These are phyloP conservation scores for Nymphaea colorata DNA, from an alignment of 164 flowering plant species.

Conservation along the genomic window DNA sequence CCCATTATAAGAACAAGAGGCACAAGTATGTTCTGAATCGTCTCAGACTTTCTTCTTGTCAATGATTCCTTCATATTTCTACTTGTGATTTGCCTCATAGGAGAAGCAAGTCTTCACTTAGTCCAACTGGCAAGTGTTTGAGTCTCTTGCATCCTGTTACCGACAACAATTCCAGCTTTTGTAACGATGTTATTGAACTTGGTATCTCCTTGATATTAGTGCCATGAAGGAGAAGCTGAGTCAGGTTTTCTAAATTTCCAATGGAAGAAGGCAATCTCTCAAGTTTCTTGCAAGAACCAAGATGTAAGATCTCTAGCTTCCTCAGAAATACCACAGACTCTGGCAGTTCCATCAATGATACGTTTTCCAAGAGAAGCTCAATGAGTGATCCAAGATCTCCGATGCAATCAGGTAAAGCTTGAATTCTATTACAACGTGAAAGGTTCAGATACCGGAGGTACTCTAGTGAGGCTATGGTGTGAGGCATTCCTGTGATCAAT, in stretches of 20 bases:
- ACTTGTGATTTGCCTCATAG: too few relatives aligned
- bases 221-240: neutral
- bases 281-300: neutral
- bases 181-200: neutral
- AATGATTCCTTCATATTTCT: too few relatives aligned
- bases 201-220: neutral
- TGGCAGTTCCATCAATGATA: neutral
- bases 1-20: too few relatives aligned
- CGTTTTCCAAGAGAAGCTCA: neutral
- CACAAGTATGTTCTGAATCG: too few relatives aligned
- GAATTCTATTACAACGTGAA: neutral
- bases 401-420: neutral
- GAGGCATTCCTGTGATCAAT: neutral
- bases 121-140: too few relatives aligned
- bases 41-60: too few relatives aligned
- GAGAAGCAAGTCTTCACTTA: too few relatives aligned
- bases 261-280: neutral
- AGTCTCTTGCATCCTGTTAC: neutral
- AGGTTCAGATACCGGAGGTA: neutral
- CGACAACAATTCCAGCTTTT: neutral
- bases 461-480: neutral
- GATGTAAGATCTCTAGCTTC: neutral
- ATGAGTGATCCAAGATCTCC: neutral
- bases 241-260: neutral
- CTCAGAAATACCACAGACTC: neutral